Percentiles rank a stretch among this genome's conserved stretches.
These are phyloP conservation scores for Leccinellum albellum DNA, from an alignment of 768 basidiomycete species.

Conservation along the genomic window DNA sequence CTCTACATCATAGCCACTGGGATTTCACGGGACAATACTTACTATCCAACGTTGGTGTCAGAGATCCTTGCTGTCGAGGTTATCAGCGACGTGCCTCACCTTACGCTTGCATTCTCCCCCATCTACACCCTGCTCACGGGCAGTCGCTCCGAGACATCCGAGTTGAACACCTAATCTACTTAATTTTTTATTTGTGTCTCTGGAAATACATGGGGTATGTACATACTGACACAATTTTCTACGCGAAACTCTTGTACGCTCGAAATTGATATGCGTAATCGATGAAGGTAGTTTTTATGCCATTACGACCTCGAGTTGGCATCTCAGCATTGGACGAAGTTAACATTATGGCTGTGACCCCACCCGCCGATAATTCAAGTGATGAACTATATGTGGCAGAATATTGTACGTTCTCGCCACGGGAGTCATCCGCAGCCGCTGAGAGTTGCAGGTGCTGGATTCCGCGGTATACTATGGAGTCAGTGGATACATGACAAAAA, in stretches of 20 bases:
- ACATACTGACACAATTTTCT: not conserved
- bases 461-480: too few species aligned
- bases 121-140: not conserved
- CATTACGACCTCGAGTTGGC: too few species aligned
- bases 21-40: not conserved
- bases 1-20: not conserved
- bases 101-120: not conserved
- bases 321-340: not conserved
- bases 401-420: too few species aligned
- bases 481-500: too few species aligned
- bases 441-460: too few species aligned
- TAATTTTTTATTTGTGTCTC: not conserved
- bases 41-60: not conserved
- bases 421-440: too few species aligned
- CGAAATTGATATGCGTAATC: too few species aligned
- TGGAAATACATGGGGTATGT: not conserved
- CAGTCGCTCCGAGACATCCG: not conserved
- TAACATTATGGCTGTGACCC: not conserved
- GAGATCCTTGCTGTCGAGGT: not conserved
- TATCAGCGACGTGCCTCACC: not conserved
- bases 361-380: not conserved
- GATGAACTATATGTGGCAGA: too few species aligned
- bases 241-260: too few species aligned
- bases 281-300: too few species aligned
- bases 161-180: not conserved